Evolutionary conservation across 2,329 filamentous ascomycete species (phyloP).

Genomic region (Botrytis pseudocinerea): DNA sequence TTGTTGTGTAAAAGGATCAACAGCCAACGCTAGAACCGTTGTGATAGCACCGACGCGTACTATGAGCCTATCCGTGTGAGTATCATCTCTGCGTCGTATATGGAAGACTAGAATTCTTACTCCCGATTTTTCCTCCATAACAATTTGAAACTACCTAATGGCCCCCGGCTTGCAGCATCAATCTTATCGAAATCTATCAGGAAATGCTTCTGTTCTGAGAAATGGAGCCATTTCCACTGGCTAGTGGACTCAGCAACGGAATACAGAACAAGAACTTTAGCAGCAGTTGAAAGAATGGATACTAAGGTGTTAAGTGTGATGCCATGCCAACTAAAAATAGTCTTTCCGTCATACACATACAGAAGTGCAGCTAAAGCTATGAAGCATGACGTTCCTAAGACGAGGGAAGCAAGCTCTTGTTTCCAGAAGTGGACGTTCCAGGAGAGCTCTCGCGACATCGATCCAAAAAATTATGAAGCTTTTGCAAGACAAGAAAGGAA

Average conservation of each 20-base stretch:
- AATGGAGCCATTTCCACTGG: slow-evolving; percentile 15
- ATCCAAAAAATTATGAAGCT: not conserved
- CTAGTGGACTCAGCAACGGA: slow-evolving; percentile 11
- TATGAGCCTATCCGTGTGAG: slow-evolving; percentile 11
- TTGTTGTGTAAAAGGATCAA: slow-evolving; percentile 15
- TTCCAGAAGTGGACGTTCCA: slow-evolving; percentile 12
- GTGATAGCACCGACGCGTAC: slow-evolving; percentile 9
- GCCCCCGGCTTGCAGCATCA: slow-evolving; percentile 11
- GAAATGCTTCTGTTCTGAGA: not conserved
- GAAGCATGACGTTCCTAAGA: slow-evolving; percentile 3
- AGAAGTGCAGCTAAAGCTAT: slow-evolving; percentile 15
- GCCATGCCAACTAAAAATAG: slow-evolving; percentile 13
- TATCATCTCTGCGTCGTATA: not conserved
- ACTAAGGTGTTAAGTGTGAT: slow-evolving; percentile 8
- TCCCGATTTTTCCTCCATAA: slow-evolving; percentile 14
- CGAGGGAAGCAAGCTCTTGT: slow-evolving; percentile 11
- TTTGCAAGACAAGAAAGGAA: not conserved
- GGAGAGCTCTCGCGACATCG: slow-evolving; percentile 12
- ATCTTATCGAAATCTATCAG: slow-evolving; percentile 14
- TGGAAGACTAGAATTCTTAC: not conserved
- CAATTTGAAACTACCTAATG: slow-evolving; percentile 13
- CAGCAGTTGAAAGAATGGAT: slow-evolving; percentile 12
- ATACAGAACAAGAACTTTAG: slow-evolving; percentile 14
- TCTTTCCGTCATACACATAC: not conserved
- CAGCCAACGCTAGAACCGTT: slow-evolving; percentile 5